Evolutionary conservation across 2,329 filamentous ascomycete genomes (phyloP).

Genomic region (Exophiala sideris): DNA sequence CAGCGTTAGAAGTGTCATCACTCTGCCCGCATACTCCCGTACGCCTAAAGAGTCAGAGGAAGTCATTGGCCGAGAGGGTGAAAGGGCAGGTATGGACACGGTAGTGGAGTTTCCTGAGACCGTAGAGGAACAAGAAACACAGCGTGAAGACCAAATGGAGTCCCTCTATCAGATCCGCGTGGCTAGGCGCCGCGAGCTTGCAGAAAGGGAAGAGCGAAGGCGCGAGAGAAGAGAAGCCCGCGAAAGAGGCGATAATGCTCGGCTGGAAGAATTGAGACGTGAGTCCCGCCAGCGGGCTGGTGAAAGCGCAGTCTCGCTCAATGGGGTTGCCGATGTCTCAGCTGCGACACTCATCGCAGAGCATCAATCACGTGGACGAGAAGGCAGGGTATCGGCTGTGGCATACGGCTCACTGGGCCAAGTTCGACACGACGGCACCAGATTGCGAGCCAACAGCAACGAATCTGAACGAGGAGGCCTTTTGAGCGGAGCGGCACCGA

Average conservation of each 20-base stretch:
- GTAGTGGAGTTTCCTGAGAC: conserved; percentile 83
- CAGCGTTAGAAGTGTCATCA: conserved; percentile 90
- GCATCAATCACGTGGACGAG: conserved; percentile 42
- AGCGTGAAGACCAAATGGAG: conserved; percentile 89
- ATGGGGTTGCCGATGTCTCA: conserved; percentile 31
- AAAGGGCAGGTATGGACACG: conserved; percentile 84
- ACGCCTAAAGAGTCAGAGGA: conserved; percentile 72
- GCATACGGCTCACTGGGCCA: conserved; percentile 47
- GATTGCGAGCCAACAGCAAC: conserved; percentile 45
- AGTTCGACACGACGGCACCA: conserved; percentile 48
- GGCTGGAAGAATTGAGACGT: conserved; percentile 61
- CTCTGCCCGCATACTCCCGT: conserved; percentile 77
- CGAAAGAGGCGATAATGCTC: conserved; percentile 63
- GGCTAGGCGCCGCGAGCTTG: conserved; percentile 69
- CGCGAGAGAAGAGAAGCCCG: conserved; percentile 68
- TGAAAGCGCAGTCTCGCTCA: conserved; percentile 33
- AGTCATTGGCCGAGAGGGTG: conserved; percentile 82
- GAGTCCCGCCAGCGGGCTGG: conserved; percentile 54
- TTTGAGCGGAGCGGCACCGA: conserved; percentile 37
- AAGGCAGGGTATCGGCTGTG: conserved; percentile 46
- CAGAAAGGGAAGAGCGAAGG: conserved; percentile 74
- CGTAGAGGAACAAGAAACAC: conserved; percentile 69
- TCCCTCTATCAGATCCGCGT: conserved; percentile 83
- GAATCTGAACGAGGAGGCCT: conserved; percentile 49
- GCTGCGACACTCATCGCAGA: conserved; percentile 42